Percentiles rank a stretch among this genome's conserved stretches.
Evolutionary conservation across 2,329 filamentous ascomycete genomes (phyloP).

Genomic region (Emydomyces testavorans): DNA sequence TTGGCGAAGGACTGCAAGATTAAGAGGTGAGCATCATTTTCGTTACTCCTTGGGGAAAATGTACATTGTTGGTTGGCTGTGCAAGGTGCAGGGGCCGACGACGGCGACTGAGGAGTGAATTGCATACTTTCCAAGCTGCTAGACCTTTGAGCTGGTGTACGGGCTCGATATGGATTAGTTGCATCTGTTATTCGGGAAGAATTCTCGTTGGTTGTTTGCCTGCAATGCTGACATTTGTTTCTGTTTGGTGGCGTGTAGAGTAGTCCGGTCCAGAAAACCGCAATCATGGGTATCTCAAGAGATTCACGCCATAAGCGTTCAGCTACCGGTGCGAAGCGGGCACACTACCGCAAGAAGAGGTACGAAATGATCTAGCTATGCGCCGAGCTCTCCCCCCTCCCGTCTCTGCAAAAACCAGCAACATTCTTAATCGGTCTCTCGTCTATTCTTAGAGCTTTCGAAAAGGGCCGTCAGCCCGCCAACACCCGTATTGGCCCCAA

Average conservation of each 20-base stretch:
- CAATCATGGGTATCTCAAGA: constrained; percentile 99
- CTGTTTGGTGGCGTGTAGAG: constrained; percentile 11
- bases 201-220: background rate
- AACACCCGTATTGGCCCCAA: constrained; percentile 98
- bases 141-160: constrained; percentile 1
- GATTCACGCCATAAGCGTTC: constrained; percentile 99
- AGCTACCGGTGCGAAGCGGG: constrained; percentile 95
- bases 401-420: too few species aligned
- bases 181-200: background rate
- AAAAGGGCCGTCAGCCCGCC: constrained; percentile 97
- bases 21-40: constrained; percentile 33
- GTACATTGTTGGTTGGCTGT: too few species aligned
- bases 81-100: too few species aligned
- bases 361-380: constrained; percentile 50
- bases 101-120: background rate
- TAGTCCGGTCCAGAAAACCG: constrained; percentile 50
- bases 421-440: too few species aligned
- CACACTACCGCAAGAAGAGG: constrained; percentile 65
- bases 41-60: constrained; percentile 2
- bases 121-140: background rate
- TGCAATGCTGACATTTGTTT: constrained; percentile 10
- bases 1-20: constrained; percentile 35
- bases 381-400: constrained; percentile 20
- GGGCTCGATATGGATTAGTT: background rate
- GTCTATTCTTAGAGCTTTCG: constrained; percentile 99